Base-by-base conservation (phyloP, 2,329 filamentous ascomycete species). In the Penicillium concentricum region DNA sequence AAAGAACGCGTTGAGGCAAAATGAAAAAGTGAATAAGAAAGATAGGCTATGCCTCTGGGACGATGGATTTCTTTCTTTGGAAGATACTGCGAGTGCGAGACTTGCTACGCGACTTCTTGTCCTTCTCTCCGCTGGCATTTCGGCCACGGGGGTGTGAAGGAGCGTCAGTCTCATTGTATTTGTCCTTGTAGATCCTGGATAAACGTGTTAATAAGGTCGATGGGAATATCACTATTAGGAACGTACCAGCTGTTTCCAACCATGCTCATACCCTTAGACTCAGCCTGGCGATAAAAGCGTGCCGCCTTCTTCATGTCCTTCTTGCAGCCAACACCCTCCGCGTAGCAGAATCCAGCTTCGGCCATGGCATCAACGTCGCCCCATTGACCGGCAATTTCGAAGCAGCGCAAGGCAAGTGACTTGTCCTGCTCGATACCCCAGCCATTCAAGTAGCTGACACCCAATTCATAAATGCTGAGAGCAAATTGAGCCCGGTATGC, bases 401-500 rank as follows among this genome's bases (percentile, higher is more conserved):
- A 99, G 72, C 94, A 99, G 51, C 92, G 84, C 67, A 99, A 76
- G 0, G 92, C 94, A 57, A 97, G 82, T 5, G 84, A 78, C 72
- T 94, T 96, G 71, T 99, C 94, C 74, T 96, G 92, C 65, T 93
- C 87, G 38, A 96, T 95, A 16, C 94, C 94, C 94, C 94, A 99
- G 5, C 94, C 94, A 67, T 99, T 97, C 86, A 97, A 92, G 71
- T 97, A 93, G 71, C 91, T 96, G 26, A 97, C 92, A 4, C 94
- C 94, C 24, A 99, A 82, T 76, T 99, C 94, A 67, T 99, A 99
- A 52, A 97, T 92, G 67, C 92, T 94, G 43, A 97, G 81, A 0
- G 93, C 94, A 73, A 97, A 96, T 69, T 97, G 93, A 12, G 92
- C 92, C 69, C 92, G 91, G 61, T 92, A 87, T 6, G 90, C 88